These are phyloP conservation scores for Meyerozyma guilliermondii DNA, from an alignment of 1,139 yeast genomes.

Conservation along the genomic window DNA sequence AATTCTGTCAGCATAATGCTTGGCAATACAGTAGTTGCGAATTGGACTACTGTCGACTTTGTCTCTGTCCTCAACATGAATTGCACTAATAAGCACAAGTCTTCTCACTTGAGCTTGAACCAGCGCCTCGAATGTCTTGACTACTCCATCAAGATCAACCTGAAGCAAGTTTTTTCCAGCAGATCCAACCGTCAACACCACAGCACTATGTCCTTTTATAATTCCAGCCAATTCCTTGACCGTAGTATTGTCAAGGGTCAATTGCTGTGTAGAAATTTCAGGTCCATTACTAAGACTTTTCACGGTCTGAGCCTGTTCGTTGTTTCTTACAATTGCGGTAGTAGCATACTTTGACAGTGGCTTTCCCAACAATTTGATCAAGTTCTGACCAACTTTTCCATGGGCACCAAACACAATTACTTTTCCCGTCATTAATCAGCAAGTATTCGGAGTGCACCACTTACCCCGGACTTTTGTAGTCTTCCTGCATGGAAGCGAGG, in stretches of 20 bases:
- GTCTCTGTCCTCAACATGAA: constrained; percentile 47
- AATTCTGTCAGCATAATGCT: constrained; percentile 52
- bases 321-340: constrained; percentile 48
- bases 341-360: constrained; percentile 25
- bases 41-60: constrained; percentile 22
- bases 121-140: constrained; percentile 54
- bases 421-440: constrained; percentile 1
- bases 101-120: constrained; percentile 41
- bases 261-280: constrained; percentile 23
- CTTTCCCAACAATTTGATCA: constrained; percentile 22
- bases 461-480: not conserved
- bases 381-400: constrained; percentile 50
- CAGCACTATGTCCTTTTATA: constrained; percentile 48
- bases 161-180: constrained; percentile 51
- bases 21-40: constrained; percentile 45
- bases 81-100: constrained; percentile 52
- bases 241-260: constrained; percentile 32
- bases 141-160: constrained; percentile 61
- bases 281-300: constrained; percentile 4
- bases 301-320: constrained; percentile 38
- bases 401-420: constrained; percentile 52
- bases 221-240: constrained; percentile 29
- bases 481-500: not conserved
- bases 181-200: constrained; percentile 62
- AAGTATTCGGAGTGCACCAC: not conserved